Percentiles rank a stretch among this genome's conserved stretches.
Conservation (phyloP, 805 yeast species). For the Wickerhamomyces xylosicus region DNA sequence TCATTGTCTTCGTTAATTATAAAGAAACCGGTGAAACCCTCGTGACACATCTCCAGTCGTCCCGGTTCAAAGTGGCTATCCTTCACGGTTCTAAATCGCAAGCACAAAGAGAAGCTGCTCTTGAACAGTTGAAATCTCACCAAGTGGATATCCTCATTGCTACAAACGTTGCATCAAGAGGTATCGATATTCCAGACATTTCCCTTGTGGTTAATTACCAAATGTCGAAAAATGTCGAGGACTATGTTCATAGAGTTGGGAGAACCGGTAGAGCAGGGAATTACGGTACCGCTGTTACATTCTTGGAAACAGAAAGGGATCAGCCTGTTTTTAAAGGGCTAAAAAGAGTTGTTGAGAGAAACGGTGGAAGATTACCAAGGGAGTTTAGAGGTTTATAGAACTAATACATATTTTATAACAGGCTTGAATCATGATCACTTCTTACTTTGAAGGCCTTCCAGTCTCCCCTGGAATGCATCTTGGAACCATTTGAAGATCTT, state of each 20-base stretch:
- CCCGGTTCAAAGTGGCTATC: conserved; percentile 41
- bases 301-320: conserved; percentile 66
- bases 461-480: conserved; percentile 45
- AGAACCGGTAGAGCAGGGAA: conserved; percentile 95
- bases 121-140: conserved; percentile 46
- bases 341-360: conserved; percentile 13
- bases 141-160: conserved; percentile 63
- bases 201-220: conserved; percentile 81
- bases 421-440: not conserved
- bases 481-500: conserved; percentile 55
- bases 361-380: conserved; percentile 14
- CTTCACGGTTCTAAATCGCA: conserved; percentile 87
- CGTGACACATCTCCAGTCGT: conserved; percentile 35
- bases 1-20: conserved; percentile 75
- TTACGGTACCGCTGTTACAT: conserved; percentile 66
- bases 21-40: conserved; percentile 65
- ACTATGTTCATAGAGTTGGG: conserved; percentile 87
- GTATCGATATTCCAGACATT: conserved; percentile 85
- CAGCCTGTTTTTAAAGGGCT: conserved; percentile 22
- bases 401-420: no score
- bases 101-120: conserved; percentile 73
- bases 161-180: conserved; percentile 94
- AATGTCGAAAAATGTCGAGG: conserved; percentile 69
- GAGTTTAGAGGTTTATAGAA: conserved; percentile 7
- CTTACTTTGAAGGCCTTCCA: not conserved